A percentile compares a stretch with the other conserved stretches of the same genome.
Conservation (phyloP, 2,329 filamentous ascomycete genomes). For the Colletotrichum filicis region DNA sequence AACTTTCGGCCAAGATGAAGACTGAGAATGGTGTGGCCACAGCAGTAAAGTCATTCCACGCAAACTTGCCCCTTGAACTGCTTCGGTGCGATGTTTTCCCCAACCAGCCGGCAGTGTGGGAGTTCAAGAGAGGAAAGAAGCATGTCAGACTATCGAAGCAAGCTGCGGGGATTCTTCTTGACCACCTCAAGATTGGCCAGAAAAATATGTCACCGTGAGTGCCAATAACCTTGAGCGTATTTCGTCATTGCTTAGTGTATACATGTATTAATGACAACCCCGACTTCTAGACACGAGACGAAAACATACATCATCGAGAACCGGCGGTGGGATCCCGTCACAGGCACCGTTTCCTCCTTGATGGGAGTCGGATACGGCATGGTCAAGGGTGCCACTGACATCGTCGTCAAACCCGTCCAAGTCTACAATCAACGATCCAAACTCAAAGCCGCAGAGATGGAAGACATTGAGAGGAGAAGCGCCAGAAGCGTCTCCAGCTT, state of each 20-base stretch:
- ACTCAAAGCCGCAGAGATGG: background rate
- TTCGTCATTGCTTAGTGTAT: rapidly evolving
- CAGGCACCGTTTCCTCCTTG: slow-evolving; percentile 38
- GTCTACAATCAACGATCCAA: slow-evolving; percentile 24
- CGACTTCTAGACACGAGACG: slow-evolving; percentile 52
- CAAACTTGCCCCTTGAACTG: slow-evolving; percentile 45
- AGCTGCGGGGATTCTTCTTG: slow-evolving; percentile 63
- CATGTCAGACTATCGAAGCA: slow-evolving; percentile 59
- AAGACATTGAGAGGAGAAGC: slow-evolving; percentile 1
- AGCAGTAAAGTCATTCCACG: slow-evolving; percentile 53
- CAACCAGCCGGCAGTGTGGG: slow-evolving; percentile 64
- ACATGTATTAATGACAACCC: background rate
- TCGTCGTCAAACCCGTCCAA: slow-evolving; percentile 36
- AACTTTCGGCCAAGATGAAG: slow-evolving; percentile 48
- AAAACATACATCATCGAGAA: slow-evolving; percentile 45
- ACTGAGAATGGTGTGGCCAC: slow-evolving; percentile 49
- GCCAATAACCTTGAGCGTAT: no score
- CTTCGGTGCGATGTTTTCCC: slow-evolving; percentile 49
- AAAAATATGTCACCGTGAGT: slow-evolving; percentile 24
- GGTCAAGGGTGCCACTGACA: slow-evolving; percentile 32
- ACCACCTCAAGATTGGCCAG: slow-evolving; percentile 57
- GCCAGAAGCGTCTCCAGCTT: background rate
- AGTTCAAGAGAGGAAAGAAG: slow-evolving; percentile 51
- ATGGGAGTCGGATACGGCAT: slow-evolving; percentile 29
- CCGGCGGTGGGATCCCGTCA: slow-evolving; percentile 47